Evolutionary conservation across 805 yeast species (phyloP).

Genomic region (Suhomyces emberorum): DNA sequence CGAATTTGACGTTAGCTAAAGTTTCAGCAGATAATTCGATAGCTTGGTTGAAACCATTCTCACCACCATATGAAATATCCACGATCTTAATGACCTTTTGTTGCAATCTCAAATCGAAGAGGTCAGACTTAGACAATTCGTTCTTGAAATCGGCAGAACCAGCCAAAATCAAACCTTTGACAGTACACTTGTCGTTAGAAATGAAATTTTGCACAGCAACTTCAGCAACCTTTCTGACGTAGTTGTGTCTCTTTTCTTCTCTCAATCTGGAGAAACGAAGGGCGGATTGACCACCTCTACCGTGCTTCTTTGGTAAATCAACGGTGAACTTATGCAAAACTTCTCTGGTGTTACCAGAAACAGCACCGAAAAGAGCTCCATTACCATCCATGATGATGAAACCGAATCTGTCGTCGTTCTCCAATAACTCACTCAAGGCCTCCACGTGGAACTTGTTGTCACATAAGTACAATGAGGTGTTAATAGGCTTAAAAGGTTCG

Average conservation of each 20-base stretch:
- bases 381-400: conserved; percentile 99
- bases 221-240: conserved; percentile 97
- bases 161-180: conserved; percentile 91
- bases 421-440: conserved; percentile 88
- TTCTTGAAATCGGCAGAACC: conserved; percentile 99
- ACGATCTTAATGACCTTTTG: conserved; percentile 88
- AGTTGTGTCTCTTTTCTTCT: conserved; percentile 98
- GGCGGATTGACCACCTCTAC: conserved; percentile 99
- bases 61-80: conserved; percentile 98
- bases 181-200: conserved; percentile 90
- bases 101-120: conserved; percentile 87
- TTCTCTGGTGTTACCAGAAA: conserved; percentile 96
- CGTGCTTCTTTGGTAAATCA: conserved; percentile 98
- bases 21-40: conserved; percentile 97
- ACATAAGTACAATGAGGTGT: conserved; percentile 91
- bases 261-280: conserved; percentile 97
- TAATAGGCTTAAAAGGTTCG: conserved; percentile 98
- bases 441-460: conserved; percentile 98
- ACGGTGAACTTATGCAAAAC: conserved; percentile 92
- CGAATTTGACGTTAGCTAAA: conserved; percentile 92
- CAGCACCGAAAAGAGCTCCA: conserved; percentile 92
- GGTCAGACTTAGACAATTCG: conserved; percentile 86
- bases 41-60: conserved; percentile 99
- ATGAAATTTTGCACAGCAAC: conserved; percentile 96
- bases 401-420: conserved; percentile 94